A percentile compares a stretch with the other conserved stretches of the same genome.
Conservation (phyloP, 2,329 filamentous ascomycete genomes). For the Coleophoma eucalyptorum region DNA sequence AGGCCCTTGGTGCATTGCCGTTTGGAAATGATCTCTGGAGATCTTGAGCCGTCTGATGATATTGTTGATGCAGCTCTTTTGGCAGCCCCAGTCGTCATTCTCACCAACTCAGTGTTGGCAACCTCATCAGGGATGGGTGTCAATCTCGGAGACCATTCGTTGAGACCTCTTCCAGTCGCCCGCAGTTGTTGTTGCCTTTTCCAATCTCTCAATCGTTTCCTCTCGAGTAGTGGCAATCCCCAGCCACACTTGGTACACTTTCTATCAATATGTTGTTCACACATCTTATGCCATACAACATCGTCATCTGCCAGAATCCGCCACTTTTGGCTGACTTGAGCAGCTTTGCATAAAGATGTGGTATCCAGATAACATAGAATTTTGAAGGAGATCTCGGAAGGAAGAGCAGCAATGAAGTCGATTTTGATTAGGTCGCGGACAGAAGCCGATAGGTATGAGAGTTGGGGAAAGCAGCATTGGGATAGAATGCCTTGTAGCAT, state of each 20-base stretch:
- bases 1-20: conserved; percentile 12
- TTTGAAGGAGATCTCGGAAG: conserved; percentile 87
- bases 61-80: conserved; percentile 22
- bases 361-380: conserved; percentile 93
- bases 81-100: conserved; percentile 9
- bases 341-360: conserved; percentile 89
- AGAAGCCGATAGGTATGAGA: conserved; percentile 86
- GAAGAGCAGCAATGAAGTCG: conserved; percentile 87
- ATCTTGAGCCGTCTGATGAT: conserved; percentile 7
- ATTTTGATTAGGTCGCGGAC: conserved; percentile 96
- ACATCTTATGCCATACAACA: conserved; percentile 97
- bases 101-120: conserved; percentile 3
- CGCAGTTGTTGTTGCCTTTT: conserved; percentile 78
- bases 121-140: conserved; percentile 40
- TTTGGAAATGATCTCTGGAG: conserved; percentile 14
- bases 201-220: conserved; percentile 81
- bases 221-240: conserved; percentile 85
- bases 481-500: conserved; percentile 96
- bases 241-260: conserved; percentile 96
- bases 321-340: conserved; percentile 90
- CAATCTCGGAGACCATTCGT: conserved; percentile 46
- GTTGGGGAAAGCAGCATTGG: conserved; percentile 95
- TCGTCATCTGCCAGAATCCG: conserved; percentile 90
- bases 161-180: conserved; percentile 53
- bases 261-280: conserved; percentile 90